phyloP scores from a whole-genome alignment of 768 basidiomycete species.

The Nidularia sp. region DNA sequence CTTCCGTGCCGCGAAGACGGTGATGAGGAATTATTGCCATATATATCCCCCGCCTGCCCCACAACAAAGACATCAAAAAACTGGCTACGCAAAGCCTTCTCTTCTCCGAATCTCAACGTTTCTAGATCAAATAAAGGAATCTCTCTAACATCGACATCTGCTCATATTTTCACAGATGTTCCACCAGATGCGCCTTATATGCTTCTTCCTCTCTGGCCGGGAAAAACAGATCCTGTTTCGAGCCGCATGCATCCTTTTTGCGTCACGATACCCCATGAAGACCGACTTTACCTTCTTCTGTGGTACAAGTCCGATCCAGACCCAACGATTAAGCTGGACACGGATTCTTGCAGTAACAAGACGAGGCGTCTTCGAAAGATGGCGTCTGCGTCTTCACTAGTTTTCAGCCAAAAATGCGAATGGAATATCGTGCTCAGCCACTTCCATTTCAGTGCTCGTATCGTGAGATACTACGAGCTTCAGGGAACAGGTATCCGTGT shows the following conservation, averaged over 20 bases:
- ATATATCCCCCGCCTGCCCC: not conserved
- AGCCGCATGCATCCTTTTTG: not conserved
- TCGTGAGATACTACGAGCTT: not conserved
- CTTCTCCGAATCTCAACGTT: not conserved
- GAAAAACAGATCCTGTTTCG: not conserved
- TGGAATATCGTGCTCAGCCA: not conserved
- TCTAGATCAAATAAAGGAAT: not conserved
- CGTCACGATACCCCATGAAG: not conserved
- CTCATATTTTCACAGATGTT: not conserved
- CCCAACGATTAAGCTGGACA: not conserved
- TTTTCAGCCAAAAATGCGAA: not conserved
- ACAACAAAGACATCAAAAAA: not conserved
- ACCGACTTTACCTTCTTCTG: not conserved
- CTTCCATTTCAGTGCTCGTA: not conserved
- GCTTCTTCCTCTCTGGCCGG: conserved; percentile 1
- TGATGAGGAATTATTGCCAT: not conserved
- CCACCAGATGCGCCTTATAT: not conserved
- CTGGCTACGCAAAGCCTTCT: not conserved
- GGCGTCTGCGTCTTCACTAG: not conserved
- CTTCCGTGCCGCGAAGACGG: not conserved
- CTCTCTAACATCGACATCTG: not conserved
- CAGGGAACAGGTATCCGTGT: conserved; percentile 1
- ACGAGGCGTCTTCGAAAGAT: not conserved
- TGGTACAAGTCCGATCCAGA: not conserved
- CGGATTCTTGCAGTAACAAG: not conserved